Evolutionary conservation across 768 basidiomycete species (phyloP).

Genomic region (Mycena chlorophos): DNA sequence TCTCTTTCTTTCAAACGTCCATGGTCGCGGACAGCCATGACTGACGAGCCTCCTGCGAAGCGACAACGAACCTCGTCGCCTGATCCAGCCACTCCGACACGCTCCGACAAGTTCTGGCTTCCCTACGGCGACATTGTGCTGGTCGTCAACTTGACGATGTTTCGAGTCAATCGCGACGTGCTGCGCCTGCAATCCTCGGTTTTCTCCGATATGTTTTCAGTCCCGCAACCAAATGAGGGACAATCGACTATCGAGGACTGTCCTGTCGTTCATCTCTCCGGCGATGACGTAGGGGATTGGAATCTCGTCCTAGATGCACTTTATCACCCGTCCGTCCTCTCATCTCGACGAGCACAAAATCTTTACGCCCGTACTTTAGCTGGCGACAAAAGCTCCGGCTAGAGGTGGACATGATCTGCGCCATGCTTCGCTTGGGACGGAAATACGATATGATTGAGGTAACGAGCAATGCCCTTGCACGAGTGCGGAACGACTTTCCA

Average conservation of each 20-base stretch:
- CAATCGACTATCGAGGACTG: constrained; percentile 18
- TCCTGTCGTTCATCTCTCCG: constrained; percentile 12
- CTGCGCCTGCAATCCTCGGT: constrained; percentile 19
- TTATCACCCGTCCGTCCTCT: constrained; percentile 19
- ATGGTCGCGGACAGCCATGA: too few relatives aligned
- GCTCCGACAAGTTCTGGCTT: constrained; percentile 7
- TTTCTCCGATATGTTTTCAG: constrained; percentile 21
- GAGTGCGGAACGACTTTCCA: not conserved
- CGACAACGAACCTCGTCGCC: not conserved
- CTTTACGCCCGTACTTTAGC: too few relatives aligned
- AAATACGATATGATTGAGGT: not conserved
- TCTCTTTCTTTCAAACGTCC: too few relatives aligned
- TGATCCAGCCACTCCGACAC: not conserved
- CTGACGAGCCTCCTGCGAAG: too few relatives aligned
- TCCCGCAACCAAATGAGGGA: constrained; percentile 15
- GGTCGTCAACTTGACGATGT: constrained; percentile 7
- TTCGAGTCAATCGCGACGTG: constrained; percentile 20
- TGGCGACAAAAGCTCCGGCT: too few relatives aligned
- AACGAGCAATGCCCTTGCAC: not conserved
- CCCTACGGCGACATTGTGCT: constrained; percentile 20
- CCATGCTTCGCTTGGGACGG: not conserved
- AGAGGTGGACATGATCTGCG: not conserved
- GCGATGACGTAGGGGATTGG: constrained; percentile 14
- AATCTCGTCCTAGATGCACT: constrained; percentile 14
- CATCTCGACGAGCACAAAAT: too few relatives aligned